Evolutionary conservation across 495 filamentous ascomycete species (phyloP), one percentile per base, ranked within the genome.

Genomic region (Darksidea phi): DNA sequence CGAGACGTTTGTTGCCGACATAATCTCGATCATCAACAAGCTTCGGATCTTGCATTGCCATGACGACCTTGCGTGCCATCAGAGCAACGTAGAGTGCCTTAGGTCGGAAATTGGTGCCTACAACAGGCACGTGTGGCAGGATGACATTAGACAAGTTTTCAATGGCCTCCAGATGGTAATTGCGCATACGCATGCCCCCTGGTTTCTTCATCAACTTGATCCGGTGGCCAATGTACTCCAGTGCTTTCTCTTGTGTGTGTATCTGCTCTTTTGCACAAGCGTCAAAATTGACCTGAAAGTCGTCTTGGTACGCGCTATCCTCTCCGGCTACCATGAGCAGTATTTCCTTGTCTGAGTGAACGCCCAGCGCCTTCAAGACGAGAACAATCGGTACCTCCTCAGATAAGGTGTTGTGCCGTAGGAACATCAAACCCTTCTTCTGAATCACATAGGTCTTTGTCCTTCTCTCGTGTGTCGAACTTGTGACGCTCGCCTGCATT

Each of bases 1-100:
- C 94, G 49, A 99, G 74, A 42, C 94, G 80, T 73, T 99, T 99
- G 73, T 99, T 99, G 61, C 94, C 94, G 17, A 97, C 91, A 70
- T 97, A 97, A 73, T 99, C 94, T 67, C 94, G 82, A 72, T 99
- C 94, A 62, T 99, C 94, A 1, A 97, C 88, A 61, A 97, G 78
- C 18, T 84, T 87, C 5, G 88, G 84, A 66, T 97, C 90, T 47
- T 91, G 88, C 71, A 88, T 86, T 11, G 90, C 93, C 90, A 96
- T 95, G 38, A 99, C 69, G 0, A 97, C 91, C 73, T 93, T 83
- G 23, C 92, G 88, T 24, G 90, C 86, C 94, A 97, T 99, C 76
- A 94, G 89, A 45, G 92, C 94, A 49, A 99, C 82, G 67, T 97
- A 99, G 32, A 97, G 79, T 8, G 92, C 91, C 67, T 99, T 99